Conservation (phyloP, 306 rosid species). For the Glycine latifolia region DNA sequence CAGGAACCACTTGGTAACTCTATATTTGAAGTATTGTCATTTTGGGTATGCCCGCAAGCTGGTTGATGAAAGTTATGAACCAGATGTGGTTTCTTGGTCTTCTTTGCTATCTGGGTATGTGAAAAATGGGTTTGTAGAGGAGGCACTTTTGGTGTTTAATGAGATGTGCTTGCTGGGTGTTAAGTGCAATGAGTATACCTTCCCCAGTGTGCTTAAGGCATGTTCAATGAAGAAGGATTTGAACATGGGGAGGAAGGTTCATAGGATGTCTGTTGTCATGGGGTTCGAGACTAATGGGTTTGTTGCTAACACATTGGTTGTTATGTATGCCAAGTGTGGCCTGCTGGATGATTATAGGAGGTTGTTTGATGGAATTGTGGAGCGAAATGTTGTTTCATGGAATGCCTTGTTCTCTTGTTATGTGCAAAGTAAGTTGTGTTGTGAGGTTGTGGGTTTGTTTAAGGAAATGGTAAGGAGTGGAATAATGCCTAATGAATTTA, state of each 20-base stretch:
- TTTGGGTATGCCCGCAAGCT: slow-evolving; percentile 61
- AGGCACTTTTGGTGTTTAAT: slow-evolving; percentile 65
- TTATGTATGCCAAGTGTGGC: too few relatives aligned
- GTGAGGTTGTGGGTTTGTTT: slow-evolving; percentile 69
- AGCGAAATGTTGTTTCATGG: slow-evolving; percentile 75
- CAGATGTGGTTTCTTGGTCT: slow-evolving; percentile 68
- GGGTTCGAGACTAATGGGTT: slow-evolving; percentile 80
- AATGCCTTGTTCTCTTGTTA: slow-evolving; percentile 81
- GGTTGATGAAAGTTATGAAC: slow-evolving; percentile 64
- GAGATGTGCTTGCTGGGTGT: slow-evolving; percentile 66
- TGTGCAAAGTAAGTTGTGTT: slow-evolving; percentile 58
- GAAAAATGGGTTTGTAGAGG: slow-evolving; percentile 65
- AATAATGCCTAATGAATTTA: slow-evolving; percentile 75
- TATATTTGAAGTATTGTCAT: too few relatives aligned
- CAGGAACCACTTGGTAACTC: too few relatives aligned
- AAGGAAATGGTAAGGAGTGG: slow-evolving; percentile 68
- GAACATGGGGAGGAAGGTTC: slow-evolving; percentile 37
- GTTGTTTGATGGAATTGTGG: slow-evolving; percentile 60
- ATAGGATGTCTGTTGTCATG: slow-evolving; percentile 49
- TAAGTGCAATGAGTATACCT: slow-evolving; percentile 74
- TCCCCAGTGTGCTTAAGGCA: slow-evolving; percentile 77
- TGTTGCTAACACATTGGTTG: slow-evolving; percentile 75
- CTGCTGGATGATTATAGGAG: slow-evolving; percentile 69
- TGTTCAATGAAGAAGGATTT: slow-evolving; percentile 67
- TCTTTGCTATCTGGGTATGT: slow-evolving; percentile 78